Percentiles rank a stretch among this genome's conserved stretches.
These are phyloP conservation scores for Podospora tetraspora DNA, from an alignment of 495 filamentous ascomycete genomes.

Conservation along the genomic window DNA sequence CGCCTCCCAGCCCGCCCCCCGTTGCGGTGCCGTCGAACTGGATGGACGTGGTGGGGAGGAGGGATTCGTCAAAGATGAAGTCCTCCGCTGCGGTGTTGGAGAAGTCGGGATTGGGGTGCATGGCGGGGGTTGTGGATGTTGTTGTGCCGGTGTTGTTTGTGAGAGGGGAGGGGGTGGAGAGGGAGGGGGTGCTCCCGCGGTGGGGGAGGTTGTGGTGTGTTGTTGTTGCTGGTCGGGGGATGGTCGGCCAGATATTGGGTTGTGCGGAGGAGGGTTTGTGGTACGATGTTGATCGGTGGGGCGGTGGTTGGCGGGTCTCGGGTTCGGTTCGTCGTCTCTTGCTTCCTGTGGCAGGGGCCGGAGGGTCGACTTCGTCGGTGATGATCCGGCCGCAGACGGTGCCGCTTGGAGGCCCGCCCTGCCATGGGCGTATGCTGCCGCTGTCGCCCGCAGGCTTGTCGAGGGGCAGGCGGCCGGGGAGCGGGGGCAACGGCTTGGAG, in stretches of 20 bases:
- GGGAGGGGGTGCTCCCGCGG: neutral
- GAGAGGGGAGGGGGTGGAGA: neutral
- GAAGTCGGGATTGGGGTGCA: neutral
- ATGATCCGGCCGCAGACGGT: neutral
- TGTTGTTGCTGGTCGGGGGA: neutral
- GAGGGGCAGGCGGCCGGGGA: constrained; percentile 35
- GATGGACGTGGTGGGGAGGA: neutral
- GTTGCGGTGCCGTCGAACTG: neutral
- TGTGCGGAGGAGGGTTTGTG: neutral
- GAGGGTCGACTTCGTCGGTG: neutral
- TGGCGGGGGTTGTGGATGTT: neutral
- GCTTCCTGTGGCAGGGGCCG: neutral
- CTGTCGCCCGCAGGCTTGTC: constrained; percentile 22
- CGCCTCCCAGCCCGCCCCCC: neutral
- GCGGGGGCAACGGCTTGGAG: constrained; percentile 26
- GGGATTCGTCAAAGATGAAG: neutral
- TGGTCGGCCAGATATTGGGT: neutral
- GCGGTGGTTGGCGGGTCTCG: neutral
- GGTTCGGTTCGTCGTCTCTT: neutral
- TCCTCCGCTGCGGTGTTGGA: neutral
- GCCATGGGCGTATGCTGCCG: neutral
- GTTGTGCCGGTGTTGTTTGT: neutral
- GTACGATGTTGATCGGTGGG: neutral
- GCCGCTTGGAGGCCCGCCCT: neutral
- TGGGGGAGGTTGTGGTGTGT: neutral